Evolutionary conservation across 2,329 filamentous ascomycete species (phyloP).

Genomic region (Eutypa lata): DNA sequence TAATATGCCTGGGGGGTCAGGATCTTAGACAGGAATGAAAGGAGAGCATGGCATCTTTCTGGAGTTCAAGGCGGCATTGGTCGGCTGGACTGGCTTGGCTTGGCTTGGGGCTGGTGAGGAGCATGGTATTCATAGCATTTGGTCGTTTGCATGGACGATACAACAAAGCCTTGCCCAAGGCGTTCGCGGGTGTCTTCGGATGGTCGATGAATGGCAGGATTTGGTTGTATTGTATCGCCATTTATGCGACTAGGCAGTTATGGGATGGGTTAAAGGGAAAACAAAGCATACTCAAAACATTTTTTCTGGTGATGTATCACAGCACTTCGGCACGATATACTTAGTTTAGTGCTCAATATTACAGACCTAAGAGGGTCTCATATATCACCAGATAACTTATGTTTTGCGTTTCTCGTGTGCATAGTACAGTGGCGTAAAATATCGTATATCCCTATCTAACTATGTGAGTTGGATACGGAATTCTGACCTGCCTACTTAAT

Average conservation of each 20-base stretch:
- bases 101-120: neutral
- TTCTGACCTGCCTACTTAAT: too few relatives aligned
- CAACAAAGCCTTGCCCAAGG: neutral
- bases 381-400: constrained; percentile 21
- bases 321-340: constrained; percentile 8
- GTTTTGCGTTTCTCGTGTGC: neutral
- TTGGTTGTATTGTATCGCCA: constrained; percentile 4
- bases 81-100: neutral
- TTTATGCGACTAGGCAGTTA: constrained; percentile 2
- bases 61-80: neutral
- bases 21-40: neutral
- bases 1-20: neutral
- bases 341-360: constrained; percentile 19
- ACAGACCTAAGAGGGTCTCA: constrained; percentile 20
- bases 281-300: constrained; percentile 13
- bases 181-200: constrained; percentile 2
- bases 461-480: too few relatives aligned
- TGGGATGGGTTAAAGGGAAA: constrained; percentile 7
- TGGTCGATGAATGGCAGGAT: neutral
- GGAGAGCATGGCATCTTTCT: neutral
- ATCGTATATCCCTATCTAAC: too few relatives aligned
- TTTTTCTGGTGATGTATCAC: constrained; percentile 25
- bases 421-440: too few relatives aligned
- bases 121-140: neutral
- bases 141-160: neutral